phyloP scores from a whole-genome alignment of 768 basidiomycete genomes.

The Boletellus ananas region DNA sequence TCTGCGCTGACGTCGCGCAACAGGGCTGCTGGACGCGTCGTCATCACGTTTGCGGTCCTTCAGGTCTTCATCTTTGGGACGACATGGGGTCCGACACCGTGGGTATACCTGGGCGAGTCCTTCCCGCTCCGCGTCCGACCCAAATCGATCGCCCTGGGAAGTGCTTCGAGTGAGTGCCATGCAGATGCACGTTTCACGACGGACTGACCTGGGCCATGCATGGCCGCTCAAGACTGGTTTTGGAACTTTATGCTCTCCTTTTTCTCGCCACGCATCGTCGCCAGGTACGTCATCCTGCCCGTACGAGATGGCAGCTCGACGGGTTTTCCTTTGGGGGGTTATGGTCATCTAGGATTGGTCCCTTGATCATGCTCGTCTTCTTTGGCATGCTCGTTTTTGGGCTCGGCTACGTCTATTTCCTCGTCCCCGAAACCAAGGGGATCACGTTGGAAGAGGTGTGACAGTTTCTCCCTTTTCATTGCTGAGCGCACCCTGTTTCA shows the following conservation, averaged over 20 bases:
- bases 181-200: too few relatives aligned
- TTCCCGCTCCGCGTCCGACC: constrained; percentile 80
- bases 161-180: constrained; percentile 41
- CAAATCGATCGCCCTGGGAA: constrained; percentile 75
- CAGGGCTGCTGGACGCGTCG: constrained; percentile 55
- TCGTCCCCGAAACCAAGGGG: constrained; percentile 80
- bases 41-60: constrained; percentile 75
- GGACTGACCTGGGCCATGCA: background rate
- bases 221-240: constrained; percentile 44
- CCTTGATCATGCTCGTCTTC: constrained; percentile 73
- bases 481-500: too few relatives aligned
- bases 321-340: background rate
- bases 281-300: constrained; percentile 32
- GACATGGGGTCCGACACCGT: constrained; percentile 77
- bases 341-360: constrained; percentile 49
- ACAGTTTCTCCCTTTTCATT: background rate
- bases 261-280: constrained; percentile 67
- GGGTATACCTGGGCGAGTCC: constrained; percentile 76
- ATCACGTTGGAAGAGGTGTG: constrained; percentile 51
- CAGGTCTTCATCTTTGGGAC: constrained; percentile 69
- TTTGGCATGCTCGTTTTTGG: constrained; percentile 70
- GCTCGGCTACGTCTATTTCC: constrained; percentile 67
- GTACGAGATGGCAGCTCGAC: background rate
- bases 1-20: constrained; percentile 52
- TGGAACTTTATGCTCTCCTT: constrained; percentile 77